Percentiles rank a stretch among this genome's conserved stretches.
phyloP scores from a whole-genome alignment of 2,329 filamentous ascomycete species.

The Davidsoniella eucalypti region DNA sequence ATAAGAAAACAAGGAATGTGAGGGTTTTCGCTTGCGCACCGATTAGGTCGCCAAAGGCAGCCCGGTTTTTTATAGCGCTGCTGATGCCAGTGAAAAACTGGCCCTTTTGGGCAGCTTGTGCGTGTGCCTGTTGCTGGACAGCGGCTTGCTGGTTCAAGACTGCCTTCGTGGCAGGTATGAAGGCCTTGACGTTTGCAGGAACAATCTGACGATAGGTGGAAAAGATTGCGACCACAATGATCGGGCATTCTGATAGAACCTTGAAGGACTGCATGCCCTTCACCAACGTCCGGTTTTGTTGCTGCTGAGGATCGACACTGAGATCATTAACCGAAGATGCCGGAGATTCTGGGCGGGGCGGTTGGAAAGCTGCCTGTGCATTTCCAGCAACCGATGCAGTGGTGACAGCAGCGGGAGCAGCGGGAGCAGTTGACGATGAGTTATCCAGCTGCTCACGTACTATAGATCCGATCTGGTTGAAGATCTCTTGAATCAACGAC shows the following conservation, averaged over 20 bases:
- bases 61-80: conserved; percentile 80
- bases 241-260: conserved; percentile 90
- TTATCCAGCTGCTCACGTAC: conserved; percentile 92
- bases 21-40: conserved; percentile 98
- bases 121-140: conserved; percentile 82
- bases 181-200: conserved; percentile 69
- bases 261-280: conserved; percentile 99
- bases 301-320: conserved; percentile 60
- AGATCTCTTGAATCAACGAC: conserved; percentile 84
- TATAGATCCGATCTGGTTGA: conserved; percentile 84
- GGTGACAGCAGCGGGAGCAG: conserved; percentile 42
- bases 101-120: conserved; percentile 61
- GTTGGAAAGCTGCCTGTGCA: conserved; percentile 60
- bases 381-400: conserved; percentile 28
- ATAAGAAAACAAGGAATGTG: conserved; percentile 89
- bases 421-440: conserved; percentile 38
- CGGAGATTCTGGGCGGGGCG: conserved; percentile 77
- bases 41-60: conserved; percentile 92
- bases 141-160: conserved; percentile 79
- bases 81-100: conserved; percentile 86
- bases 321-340: conserved; percentile 69
- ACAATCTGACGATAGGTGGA: conserved; percentile 77
- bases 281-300: conserved; percentile 57
- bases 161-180: conserved; percentile 85
- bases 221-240: conserved; percentile 96